Base-by-base conservation (phyloP, 1,284 basidiomycete genomes). In the Ceratobasidium sp. region DNA sequence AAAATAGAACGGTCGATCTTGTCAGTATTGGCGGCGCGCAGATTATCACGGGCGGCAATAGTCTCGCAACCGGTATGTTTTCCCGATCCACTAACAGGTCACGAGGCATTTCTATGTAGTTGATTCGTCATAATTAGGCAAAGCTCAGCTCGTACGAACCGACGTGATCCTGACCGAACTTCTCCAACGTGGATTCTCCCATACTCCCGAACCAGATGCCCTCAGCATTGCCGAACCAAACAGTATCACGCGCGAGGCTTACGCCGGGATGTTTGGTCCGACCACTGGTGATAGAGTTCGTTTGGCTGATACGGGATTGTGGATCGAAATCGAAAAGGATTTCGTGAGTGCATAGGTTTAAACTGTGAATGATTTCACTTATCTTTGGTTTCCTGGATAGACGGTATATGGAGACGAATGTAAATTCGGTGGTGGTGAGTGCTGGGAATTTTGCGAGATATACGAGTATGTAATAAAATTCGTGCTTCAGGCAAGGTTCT, bases 221-320 rank as follows among this genome's bases (percentile, higher is more conserved):
- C 76, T 83, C 38, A 84, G 85, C 66, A 47, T 89, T 7, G 74
- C 62, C 2, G 81, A 79, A 72, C 87, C 89, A 67, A 87, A 84
- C 6, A 82, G 86, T 23, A 85, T 94, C 18, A 83, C 85, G 35
- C 83, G 90, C 44, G 87, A 91, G 46, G 84, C 87, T 57, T 98
- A 98, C 81, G 90, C 93, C 1, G 89, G 91, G 9, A 97, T 98
- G 94, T 98, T 89, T 81, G 98, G 98, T 0, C 98, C 98, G 0
- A 99, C 98, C 0, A 87, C 87, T 1, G 98, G 97, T 0, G 98
- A 99, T 81, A 85, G 90, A 47, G 87, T 99, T 23, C 85, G 94
- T 47, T 85, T 99, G 18, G 97, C 90, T 11, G 98, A 99, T 80
- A 96, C 94, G 6, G 84, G 85, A 38, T 86, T 99, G 13, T 99